A percentile compares a stretch with the other conserved stretches of the same genome.
Evolutionary conservation across 805 yeast genomes (phyloP).

Genomic region (Teunomyces panamensis): DNA sequence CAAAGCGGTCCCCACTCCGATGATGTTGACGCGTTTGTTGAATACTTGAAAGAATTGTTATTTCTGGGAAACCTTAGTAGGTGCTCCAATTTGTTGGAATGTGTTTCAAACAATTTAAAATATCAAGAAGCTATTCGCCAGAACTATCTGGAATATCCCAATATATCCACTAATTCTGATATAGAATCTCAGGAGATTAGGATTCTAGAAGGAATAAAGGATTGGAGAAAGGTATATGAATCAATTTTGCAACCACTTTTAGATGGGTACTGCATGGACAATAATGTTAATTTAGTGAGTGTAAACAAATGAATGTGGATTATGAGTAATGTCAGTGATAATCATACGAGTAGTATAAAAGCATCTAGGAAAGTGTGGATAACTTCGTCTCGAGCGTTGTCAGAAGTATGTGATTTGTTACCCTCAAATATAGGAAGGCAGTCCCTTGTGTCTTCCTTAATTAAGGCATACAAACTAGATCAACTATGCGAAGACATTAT

Average conservation of each 20-base stretch:
- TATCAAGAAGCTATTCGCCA: conserved; percentile 8
- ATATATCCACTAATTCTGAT: not conserved
- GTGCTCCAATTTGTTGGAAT: conserved; percentile 15
- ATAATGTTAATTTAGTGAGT: not conserved
- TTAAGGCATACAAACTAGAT: conserved; percentile 40
- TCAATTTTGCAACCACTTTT: conserved; percentile 5
- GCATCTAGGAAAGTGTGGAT: conserved; percentile 18
- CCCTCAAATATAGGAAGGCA: conserved; percentile 57
- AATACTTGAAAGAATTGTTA: conserved; percentile 17
- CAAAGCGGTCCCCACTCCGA: conserved; percentile 37
- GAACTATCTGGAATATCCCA: not conserved
- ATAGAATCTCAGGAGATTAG: not conserved
- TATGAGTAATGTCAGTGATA: conserved; percentile 1
- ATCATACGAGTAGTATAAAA: conserved; percentile 1
- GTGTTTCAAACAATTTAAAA: conserved; percentile 7
- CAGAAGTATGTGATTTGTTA: conserved; percentile 35
- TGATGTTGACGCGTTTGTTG: conserved; percentile 23
- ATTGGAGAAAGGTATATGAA: conserved; percentile 16
- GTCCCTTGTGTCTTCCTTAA: conserved; percentile 39
- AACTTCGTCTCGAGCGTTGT: conserved; percentile 16
- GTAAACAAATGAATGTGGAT: not conserved
- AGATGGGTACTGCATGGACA: conserved; percentile 8
- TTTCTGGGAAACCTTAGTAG: conserved; percentile 13
- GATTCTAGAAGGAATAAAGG: conserved; percentile 14
- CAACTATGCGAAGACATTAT: conserved; percentile 21